These are phyloP conservation scores for Aspergillus sp. DNA, from an alignment of 2,329 filamentous ascomycete genomes.

Conservation along the genomic window DNA sequence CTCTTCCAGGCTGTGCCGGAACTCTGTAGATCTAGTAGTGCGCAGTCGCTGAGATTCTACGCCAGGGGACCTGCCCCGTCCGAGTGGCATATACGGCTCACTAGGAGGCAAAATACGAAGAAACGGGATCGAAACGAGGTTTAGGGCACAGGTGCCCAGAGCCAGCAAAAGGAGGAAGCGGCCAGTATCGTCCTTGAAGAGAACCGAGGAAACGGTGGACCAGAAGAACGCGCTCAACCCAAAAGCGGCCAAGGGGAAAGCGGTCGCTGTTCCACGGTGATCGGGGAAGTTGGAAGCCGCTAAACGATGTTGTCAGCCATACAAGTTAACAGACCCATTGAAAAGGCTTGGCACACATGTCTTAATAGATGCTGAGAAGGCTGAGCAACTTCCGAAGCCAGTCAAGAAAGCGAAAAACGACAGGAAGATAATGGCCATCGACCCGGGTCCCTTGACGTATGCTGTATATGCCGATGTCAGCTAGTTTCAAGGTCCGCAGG, in stretches of 20 bases:
- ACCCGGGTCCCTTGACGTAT: constrained; percentile 68
- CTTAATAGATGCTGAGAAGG: constrained; percentile 89
- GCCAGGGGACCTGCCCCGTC: constrained; percentile 31
- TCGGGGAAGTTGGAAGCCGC: constrained; percentile 90
- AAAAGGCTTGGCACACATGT: constrained; percentile 49
- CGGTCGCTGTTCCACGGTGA: constrained; percentile 89
- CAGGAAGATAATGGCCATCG: constrained; percentile 59
- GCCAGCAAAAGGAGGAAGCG: constrained; percentile 79
- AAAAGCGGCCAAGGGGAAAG: constrained; percentile 89
- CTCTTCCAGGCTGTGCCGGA: constrained; percentile 26
- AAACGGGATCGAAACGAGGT: constrained; percentile 80
- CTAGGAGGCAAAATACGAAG: constrained; percentile 69
- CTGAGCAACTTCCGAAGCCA: constrained; percentile 84
- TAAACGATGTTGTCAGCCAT: constrained; percentile 34
- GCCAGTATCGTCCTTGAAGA: constrained; percentile 81
- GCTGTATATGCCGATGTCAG: constrained; percentile 49
- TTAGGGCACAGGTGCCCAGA: constrained; percentile 74
- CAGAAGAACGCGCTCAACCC: constrained; percentile 97
- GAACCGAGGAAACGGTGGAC: constrained; percentile 72
- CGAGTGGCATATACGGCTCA: constrained; percentile 47
- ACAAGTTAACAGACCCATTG: not conserved
- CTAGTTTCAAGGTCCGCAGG: constrained; percentile 9
- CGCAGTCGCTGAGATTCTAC: constrained; percentile 36
- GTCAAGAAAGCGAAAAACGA: constrained; percentile 85
- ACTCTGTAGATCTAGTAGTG: constrained; percentile 34